Base-by-base conservation (phyloP, 2,329 filamentous ascomycete genomes). In the Stemphylium beticola region DNA sequence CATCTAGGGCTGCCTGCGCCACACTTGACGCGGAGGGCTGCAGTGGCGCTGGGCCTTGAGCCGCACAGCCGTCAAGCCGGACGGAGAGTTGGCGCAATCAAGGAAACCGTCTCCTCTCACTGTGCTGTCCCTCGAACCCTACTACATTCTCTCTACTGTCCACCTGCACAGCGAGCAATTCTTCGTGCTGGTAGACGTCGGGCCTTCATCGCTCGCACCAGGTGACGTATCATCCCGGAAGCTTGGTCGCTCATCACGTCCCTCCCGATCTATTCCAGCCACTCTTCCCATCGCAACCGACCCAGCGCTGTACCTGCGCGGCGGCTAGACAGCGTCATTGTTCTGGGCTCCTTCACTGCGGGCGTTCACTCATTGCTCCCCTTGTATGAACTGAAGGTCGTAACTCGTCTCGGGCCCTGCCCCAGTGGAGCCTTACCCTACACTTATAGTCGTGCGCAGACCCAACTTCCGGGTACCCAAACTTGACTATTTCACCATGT, bases 401-500 rank as follows among this genome's bases (percentile, higher is more conserved):
- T 36, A 46, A 39, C 53, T 15, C 38, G 17, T 29, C 39, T 56
- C 55, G 65, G 63, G 66, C 60, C 37, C 45, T n/a, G 60, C 60
- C 65, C 61, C 54, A 14, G 49, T 43, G 40, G 44, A 45, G 50
- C 45, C 37, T 20, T 39, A 29, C 14, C 32, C 18, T 36, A 31
- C 22, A 49, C 32, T 17, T 36, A 31, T 31, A 49, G 24, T 46
- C 24, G 34, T 53, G 45, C 37, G 44, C 47, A 48, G 14, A 37
- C 22, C 41, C 41, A 24, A 46, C 26, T 9, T 29, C 26, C 5
- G 26, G 11, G 26, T 24, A 34, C 48, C 41, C 17, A 14, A 47
- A 34, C 46, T 31, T 32, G 34, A 34, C 52, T 15, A 36, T 33
- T 15, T 22, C 65, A 60, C 31, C 47, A 75, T 78, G 76, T 75